Conservation (phyloP, 352 stramenopile species). For the Globisporangium iwayamae region DNA sequence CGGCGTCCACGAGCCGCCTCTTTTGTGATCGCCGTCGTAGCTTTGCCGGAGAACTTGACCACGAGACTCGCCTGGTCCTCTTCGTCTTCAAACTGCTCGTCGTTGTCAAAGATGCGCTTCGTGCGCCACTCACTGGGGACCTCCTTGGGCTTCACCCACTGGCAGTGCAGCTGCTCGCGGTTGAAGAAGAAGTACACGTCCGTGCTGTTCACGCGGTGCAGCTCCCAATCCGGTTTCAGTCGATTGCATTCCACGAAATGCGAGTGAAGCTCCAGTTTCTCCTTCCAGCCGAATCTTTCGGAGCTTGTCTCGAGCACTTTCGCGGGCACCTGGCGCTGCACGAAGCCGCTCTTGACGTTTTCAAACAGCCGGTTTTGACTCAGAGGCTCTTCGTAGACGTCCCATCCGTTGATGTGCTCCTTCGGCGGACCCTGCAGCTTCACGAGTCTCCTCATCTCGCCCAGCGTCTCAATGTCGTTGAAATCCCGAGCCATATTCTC, state of each 20-base stretch:
- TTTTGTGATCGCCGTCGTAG: constrained; percentile 28
- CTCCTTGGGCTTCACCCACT: constrained; percentile 50
- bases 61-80: constrained; percentile 36
- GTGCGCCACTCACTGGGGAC: constrained; percentile 44
- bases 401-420: constrained; percentile 29
- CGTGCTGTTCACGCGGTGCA: constrained; percentile 47
- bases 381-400: constrained; percentile 48
- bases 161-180: constrained; percentile 38
- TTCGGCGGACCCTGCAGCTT: constrained; percentile 17
- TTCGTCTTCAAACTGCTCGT: constrained; percentile 45
- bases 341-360: constrained; percentile 53
- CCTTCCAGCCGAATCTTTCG: constrained; percentile 55
- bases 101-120: constrained; percentile 49
- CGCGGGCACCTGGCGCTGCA: constrained; percentile 55
- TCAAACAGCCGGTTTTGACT: constrained; percentile 64
- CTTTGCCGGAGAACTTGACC: constrained; percentile 42
- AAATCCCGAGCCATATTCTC: constrained; percentile 42
- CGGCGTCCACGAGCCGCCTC: constrained; percentile 37
- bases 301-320: constrained; percentile 30
- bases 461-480: constrained; percentile 50
- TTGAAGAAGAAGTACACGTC: constrained; percentile 82
- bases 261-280: constrained; percentile 44
- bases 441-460: constrained; percentile 30
- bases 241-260: constrained; percentile 57
- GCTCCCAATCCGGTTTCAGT: constrained; percentile 47